phyloP scores from a whole-genome alignment of 2,329 filamentous ascomycete species.

The Arachnopeziza araneosa region DNA sequence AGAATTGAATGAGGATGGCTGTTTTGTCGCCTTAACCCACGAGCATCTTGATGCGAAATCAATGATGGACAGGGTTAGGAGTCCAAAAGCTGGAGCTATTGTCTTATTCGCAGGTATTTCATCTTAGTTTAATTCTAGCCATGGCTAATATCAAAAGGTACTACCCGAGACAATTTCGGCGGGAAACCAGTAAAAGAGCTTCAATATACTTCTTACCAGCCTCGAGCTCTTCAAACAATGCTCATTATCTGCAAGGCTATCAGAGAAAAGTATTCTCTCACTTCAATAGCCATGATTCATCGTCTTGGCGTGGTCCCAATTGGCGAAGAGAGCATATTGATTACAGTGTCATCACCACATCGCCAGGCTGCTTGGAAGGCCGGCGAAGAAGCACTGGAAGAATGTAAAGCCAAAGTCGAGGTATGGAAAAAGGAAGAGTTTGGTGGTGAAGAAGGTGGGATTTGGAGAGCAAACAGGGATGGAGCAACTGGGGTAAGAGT shows the following conservation, averaged over 20 bases:
- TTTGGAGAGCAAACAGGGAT: constrained; percentile 87
- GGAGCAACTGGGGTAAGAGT: constrained; percentile 35
- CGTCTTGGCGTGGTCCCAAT: constrained; percentile 81
- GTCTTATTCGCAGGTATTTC: constrained; percentile 65
- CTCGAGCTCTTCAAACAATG: constrained; percentile 65
- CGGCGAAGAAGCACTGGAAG: constrained; percentile 83
- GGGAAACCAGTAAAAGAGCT: constrained; percentile 68
- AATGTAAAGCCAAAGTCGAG: constrained; percentile 81
- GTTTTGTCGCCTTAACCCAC: constrained; percentile 65
- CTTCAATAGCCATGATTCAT: constrained; percentile 75
- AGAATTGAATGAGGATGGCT: constrained; percentile 43
- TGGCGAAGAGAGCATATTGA: constrained; percentile 87
- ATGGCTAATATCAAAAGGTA: constrained; percentile 45
- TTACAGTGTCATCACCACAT: constrained; percentile 80
- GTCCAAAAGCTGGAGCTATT: constrained; percentile 67
- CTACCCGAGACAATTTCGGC: constrained; percentile 70
- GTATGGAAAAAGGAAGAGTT: constrained; percentile 95
- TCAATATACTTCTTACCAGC: constrained; percentile 68
- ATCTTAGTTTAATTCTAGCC: neutral
- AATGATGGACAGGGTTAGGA: constrained; percentile 63
- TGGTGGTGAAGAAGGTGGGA: constrained; percentile 62
- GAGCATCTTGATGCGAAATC: constrained; percentile 50
- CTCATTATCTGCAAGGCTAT: constrained; percentile 56
- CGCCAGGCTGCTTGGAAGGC: constrained; percentile 79
- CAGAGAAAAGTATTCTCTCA: constrained; percentile 55